phyloP scores from a whole-genome alignment of 2,329 filamentous ascomycete genomes.

The Bimuria novae-zelandiae region DNA sequence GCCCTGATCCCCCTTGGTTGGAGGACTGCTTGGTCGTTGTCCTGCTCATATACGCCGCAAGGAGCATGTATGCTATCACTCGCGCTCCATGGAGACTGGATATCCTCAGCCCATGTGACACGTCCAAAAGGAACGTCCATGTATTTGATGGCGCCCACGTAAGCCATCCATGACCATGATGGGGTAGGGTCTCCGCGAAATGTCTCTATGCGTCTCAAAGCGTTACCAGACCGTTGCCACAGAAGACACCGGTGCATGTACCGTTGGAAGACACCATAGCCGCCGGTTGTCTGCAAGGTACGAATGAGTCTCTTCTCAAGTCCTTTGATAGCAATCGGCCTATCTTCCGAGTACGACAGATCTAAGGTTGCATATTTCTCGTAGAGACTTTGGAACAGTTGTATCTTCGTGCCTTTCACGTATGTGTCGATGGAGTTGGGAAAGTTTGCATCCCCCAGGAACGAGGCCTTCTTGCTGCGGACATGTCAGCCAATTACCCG shows the following conservation, averaged over 20 bases:
- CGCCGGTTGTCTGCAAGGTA: conserved; percentile 24
- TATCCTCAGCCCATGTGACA: background rate
- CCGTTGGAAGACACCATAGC: conserved; percentile 37
- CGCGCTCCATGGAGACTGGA: background rate
- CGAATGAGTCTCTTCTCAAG: conserved; percentile 33
- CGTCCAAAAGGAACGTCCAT: conserved; percentile 7
- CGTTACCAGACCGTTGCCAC: conserved; percentile 22
- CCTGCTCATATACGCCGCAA: no score
- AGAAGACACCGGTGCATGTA: conserved; percentile 30
- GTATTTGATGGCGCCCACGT: conserved; percentile 24
- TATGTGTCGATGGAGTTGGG: background rate
- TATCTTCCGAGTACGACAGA: conserved; percentile 22
- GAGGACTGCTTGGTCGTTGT: background rate
- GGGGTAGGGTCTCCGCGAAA: background rate
- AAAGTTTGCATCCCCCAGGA: conserved; percentile 6
- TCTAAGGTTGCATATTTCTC: conserved; percentile 32
- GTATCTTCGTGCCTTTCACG: conserved; percentile 19
- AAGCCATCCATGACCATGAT: conserved; percentile 28
- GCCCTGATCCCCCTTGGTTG: background rate
- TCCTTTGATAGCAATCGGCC: conserved; percentile 36
- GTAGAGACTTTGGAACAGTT: conserved; percentile 23
- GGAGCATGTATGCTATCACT: background rate
- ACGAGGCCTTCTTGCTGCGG: conserved; percentile 1
- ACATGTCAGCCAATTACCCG: background rate
- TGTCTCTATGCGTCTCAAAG: background rate